A percentile compares a stretch with the other conserved stretches of the same genome.
These are phyloP conservation scores for Penicillium sp. DNA, from an alignment of 2,329 filamentous ascomycete genomes.

Conservation along the genomic window DNA sequence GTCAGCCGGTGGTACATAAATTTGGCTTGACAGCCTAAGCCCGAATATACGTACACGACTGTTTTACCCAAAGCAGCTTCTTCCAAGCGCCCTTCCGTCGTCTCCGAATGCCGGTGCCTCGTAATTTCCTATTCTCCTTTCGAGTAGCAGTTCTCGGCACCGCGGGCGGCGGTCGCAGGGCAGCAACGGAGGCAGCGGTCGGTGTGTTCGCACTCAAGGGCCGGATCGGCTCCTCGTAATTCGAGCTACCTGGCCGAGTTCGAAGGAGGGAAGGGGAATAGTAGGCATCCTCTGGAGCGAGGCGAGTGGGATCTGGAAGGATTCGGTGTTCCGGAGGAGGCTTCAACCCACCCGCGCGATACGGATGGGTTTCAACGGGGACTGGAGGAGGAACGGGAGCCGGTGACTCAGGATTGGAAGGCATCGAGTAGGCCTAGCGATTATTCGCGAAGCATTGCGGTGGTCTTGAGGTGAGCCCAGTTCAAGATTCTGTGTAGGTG, in stretches of 20 bases:
- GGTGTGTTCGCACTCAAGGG: conserved; percentile 46
- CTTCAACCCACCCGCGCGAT: conserved; percentile 44
- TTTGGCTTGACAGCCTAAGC: not conserved
- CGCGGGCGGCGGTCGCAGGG: conserved; percentile 47
- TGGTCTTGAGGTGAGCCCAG: conserved; percentile 3
- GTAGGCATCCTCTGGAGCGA: conserved; percentile 86
- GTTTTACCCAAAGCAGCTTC: conserved; percentile 97
- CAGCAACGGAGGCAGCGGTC: conserved; percentile 47
- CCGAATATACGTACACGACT: conserved; percentile 70
- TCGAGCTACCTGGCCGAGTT: conserved; percentile 45
- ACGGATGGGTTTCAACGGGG: conserved; percentile 53
- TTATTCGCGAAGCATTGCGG: conserved; percentile 37
- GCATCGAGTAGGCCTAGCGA: conserved; percentile 37
- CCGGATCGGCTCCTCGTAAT: conserved; percentile 42
- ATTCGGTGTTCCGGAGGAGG: conserved; percentile 42
- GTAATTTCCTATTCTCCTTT: conserved; percentile 54
- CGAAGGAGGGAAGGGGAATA: conserved; percentile 66
- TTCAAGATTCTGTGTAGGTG: not conserved
- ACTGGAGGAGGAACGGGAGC: conserved; percentile 49
- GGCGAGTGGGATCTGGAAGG: conserved; percentile 66
- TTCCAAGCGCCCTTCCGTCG: conserved; percentile 80
- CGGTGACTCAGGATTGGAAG: conserved; percentile 38
- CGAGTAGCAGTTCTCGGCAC: conserved; percentile 42
- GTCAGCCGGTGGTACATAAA: not conserved
- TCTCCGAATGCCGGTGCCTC: conserved; percentile 68